These are phyloP conservation scores for Filobasidium wieringae DNA, from an alignment of 768 basidiomycete species.

Conservation along the genomic window DNA sequence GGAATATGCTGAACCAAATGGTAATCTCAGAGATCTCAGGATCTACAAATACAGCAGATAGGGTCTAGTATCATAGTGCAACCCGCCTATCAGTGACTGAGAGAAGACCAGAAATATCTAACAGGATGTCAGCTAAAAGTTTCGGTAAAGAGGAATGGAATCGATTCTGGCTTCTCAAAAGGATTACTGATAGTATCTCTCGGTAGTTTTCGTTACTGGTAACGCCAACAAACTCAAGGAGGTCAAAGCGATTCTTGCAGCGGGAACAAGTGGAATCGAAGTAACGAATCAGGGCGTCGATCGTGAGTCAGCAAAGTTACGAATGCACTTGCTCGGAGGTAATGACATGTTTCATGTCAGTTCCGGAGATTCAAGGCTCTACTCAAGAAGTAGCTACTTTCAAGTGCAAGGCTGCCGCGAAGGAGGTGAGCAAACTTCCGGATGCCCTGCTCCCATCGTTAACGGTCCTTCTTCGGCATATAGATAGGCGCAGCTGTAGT, in stretches of 20 bases:
- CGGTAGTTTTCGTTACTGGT: conserved; percentile 86
- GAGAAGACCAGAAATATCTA: no score
- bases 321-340: background rate
- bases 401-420: conserved; percentile 75
- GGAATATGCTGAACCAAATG: no score
- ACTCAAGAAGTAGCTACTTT: conserved; percentile 78
- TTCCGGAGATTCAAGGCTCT: conserved; percentile 87
- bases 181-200: no score
- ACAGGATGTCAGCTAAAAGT: no score
- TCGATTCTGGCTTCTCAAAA: no score
- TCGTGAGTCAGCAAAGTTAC: conserved; percentile 44
- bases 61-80: no score
- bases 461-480: background rate
- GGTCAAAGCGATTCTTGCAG: conserved; percentile 65
- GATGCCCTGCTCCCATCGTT: background rate
- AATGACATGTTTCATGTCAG: conserved; percentile 40
- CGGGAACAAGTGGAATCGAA: conserved; percentile 53
- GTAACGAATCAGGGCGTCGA: conserved; percentile 70
- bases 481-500: conserved; percentile 35
- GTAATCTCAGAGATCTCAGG: no score
- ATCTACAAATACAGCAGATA: no score
- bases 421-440: conserved; percentile 48
- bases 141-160: no score
- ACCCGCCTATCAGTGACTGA: no score
- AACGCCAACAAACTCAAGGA: conserved; percentile 87